These are phyloP conservation scores for Mycena latifolia DNA, from an alignment of 768 basidiomycete species.

Conservation along the genomic window DNA sequence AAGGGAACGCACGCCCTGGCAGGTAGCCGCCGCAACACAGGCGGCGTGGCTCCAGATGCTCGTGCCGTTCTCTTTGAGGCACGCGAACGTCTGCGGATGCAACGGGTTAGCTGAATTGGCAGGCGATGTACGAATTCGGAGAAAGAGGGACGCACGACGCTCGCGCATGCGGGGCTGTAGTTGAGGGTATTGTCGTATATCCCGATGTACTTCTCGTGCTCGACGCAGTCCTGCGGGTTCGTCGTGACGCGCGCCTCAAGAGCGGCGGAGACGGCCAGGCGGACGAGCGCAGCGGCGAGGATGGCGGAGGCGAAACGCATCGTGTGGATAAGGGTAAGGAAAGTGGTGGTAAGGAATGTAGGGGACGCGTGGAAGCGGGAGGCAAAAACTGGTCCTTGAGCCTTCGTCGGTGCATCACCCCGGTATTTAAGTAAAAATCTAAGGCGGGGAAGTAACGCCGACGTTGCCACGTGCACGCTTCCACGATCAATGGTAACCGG, in stretches of 20 bases:
- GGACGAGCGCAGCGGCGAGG: not conserved
- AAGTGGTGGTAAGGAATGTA: too few species aligned
- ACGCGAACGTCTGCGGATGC: not conserved
- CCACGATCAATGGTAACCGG: too few species aligned
- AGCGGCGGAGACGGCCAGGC: not conserved
- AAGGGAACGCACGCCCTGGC: slow-evolving; percentile 19
- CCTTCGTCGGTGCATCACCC: too few species aligned
- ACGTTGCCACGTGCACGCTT: too few species aligned
- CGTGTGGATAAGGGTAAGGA: too few species aligned
- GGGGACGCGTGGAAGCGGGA: too few species aligned
- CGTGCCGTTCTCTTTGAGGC: slow-evolving; percentile 21
- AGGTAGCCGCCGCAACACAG: slow-evolving; percentile 26
- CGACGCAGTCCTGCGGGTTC: slow-evolving; percentile 1
- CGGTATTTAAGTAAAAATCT: too few species aligned
- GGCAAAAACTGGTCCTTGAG: too few species aligned
- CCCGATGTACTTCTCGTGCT: slow-evolving; percentile 15
- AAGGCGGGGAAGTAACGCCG: too few species aligned
- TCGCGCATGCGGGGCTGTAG: slow-evolving; percentile 12
- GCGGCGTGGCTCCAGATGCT: slow-evolving; percentile 26
- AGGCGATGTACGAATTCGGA: too few species aligned
- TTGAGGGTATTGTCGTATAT: slow-evolving; percentile 6
- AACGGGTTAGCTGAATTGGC: not conserved
- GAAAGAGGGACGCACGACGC: slow-evolving; percentile 17
- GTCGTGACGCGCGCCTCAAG: slow-evolving; percentile 5
- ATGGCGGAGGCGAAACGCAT: too few species aligned